Conservation (phyloP, 2,329 filamentous ascomycete genomes). For the Diplodia mutila region DNA sequence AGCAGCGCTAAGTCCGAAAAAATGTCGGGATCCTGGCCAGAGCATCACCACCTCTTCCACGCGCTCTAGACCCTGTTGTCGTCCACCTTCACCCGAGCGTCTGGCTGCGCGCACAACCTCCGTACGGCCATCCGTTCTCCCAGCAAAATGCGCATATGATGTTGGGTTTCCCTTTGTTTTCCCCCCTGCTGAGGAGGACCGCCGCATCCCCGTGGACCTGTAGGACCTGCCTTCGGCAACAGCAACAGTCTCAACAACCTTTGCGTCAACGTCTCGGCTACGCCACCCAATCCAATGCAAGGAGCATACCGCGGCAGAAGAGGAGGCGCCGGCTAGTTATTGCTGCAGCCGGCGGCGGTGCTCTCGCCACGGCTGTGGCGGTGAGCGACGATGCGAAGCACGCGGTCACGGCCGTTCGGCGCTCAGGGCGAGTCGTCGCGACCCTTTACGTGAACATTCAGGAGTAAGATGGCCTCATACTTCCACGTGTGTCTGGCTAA, state of each 20-base stretch:
- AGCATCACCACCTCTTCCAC: constrained; percentile 22
- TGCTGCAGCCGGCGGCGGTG: constrained; percentile 33
- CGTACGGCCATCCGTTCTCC: background rate
- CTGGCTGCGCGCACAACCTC: background rate
- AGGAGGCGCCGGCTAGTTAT: constrained; percentile 35
- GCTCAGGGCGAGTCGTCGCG: constrained; percentile 76
- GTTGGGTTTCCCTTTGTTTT: constrained; percentile 35
- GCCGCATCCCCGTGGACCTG: constrained; percentile 43
- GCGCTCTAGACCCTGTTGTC: constrained; percentile 17
- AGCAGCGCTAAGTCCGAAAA: constrained; percentile 23
- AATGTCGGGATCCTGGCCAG: constrained; percentile 24
- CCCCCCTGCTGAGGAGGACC: constrained; percentile 33
- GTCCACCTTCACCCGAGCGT: background rate
- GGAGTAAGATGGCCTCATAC: constrained; percentile 65
- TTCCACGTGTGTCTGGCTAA: constrained; percentile 27
- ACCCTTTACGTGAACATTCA: constrained; percentile 82
- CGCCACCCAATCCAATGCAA: constrained; percentile 29
- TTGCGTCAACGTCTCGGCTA: constrained; percentile 32
- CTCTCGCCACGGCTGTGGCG: constrained; percentile 51
- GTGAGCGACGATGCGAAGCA: constrained; percentile 72
- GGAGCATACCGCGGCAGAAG: constrained; percentile 33
- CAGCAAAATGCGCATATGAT: constrained; percentile 36
- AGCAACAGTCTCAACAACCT: constrained; percentile 29
- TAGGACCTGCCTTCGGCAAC: constrained; percentile 37
- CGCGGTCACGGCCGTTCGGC: constrained; percentile 73